Evolutionary conservation across 73 alveolate genomes (phyloP), one percentile per base, ranked within the genome.

Genomic region (Paramecium bursaria): DNA sequence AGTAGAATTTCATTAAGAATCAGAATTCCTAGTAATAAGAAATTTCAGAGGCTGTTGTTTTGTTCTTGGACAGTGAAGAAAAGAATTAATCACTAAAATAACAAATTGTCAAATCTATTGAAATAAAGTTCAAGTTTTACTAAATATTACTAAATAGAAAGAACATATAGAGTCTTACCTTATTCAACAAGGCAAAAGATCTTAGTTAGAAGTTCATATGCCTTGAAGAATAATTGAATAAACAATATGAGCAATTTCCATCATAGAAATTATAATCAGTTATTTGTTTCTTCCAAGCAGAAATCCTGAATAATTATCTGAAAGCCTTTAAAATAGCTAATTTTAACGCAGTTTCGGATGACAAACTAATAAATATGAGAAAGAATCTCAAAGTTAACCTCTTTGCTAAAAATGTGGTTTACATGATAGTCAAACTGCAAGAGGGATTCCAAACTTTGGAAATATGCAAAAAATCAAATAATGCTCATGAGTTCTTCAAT

Each of bases 391-490:
- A 67, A 67, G 50, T 67, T 19, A 67, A 67, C 44, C 44, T 67
- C 9, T 67, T 67, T 67, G 82, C 60, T 42, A 67, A 67, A 42
- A 67, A 67, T 67, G 82, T 67, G 10, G 60, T 67, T 4, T 15
- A 42, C 27, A 31, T 67, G 53, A 67, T 67, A 4, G 11, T 67
- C 3, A 9, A 67, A 11, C 10, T 67, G 44, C 44, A 53, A 67
- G 82, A 67, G 33, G 44, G 44, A 7, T 67, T 67, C 14, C 22
- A 31, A 19, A 67, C 60, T 3, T 19, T 67, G 48, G 27, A 13
- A 47, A 67, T 67, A 35, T 67, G 46, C 1, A 11, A 14, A 42
- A 21, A 25, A 39, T 25, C 50, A 21, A 67, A 67, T 67, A 19
- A 42, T 19, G 35, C 46, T 19, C 82, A 67, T 39, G 19, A 35